These are phyloP conservation scores for Alternaria infectoria DNA, from an alignment of 2,329 filamentous ascomycete genomes.

Conservation along the genomic window DNA sequence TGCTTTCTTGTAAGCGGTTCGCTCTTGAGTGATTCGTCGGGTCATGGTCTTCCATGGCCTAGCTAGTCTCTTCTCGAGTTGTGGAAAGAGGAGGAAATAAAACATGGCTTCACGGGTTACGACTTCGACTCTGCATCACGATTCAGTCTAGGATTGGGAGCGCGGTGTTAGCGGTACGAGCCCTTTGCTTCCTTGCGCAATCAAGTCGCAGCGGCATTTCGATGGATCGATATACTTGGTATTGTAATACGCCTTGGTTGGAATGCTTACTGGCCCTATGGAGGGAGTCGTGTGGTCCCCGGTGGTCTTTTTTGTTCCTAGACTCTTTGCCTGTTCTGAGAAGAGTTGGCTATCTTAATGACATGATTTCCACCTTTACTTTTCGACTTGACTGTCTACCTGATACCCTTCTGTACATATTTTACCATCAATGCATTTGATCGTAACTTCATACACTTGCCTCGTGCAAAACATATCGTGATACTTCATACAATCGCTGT, in stretches of 20 bases:
- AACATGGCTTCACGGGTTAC: conserved; percentile 39
- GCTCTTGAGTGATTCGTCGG: conserved; percentile 21
- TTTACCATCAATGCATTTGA: not conserved
- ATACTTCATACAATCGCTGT: too few species aligned
- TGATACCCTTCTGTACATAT: not conserved
- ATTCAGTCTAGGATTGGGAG: conserved; percentile 44
- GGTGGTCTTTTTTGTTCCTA: conserved; percentile 43
- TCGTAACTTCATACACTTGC: not conserved
- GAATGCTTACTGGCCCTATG: conserved; percentile 36
- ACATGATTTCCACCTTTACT: conserved; percentile 41
- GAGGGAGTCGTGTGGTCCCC: conserved; percentile 47
- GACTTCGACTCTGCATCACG: conserved; percentile 41
- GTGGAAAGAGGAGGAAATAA: conserved; percentile 21
- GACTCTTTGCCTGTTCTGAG: conserved; percentile 28
- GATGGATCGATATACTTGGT: conserved; percentile 41
- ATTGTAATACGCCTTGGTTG: conserved; percentile 43
- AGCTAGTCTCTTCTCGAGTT: conserved; percentile 15
- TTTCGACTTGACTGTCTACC: not conserved
- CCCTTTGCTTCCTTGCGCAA: conserved; percentile 31
- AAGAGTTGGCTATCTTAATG: conserved; percentile 38
- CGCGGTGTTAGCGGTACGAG: conserved; percentile 36
- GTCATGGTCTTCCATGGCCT: conserved; percentile 3
- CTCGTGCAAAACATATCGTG: too few species aligned
- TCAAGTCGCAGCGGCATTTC: conserved; percentile 39
- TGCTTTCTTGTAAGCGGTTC: conserved; percentile 47